Evolutionary conservation across 2,329 filamentous ascomycete species (phyloP), one percentile per base, ranked within the genome.

Genomic region (Colletotrichum simmondsii): DNA sequence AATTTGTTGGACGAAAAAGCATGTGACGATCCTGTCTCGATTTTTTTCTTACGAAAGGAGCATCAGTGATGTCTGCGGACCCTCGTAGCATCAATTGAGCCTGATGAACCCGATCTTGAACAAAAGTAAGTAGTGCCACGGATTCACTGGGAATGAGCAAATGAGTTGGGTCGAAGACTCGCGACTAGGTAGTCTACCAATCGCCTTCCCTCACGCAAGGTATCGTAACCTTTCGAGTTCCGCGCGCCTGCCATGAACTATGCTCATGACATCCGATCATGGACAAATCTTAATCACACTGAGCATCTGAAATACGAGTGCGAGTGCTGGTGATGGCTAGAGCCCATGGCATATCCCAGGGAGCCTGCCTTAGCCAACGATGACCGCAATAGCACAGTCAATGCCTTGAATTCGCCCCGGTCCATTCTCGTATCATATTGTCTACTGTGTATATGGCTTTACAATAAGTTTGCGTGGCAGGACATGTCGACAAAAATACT

Each of bases 1-100:
- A 24, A 12, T 35, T 61, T 19, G 30, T 54, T 22, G 65, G 59
- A 35, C n/a, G 54, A 61, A 56, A 61, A 72, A 65, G 61, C 66
- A 73, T 71, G 66, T 73, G 71, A 73, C 71, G 66, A 73, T 65
- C 56, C 49, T 49, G 3, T n/a, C 42, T 49, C 8, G 16, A 22
- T 49, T 19, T 16, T 49, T 49, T 22, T 11, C 19, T 65, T 61
- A 30, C 32, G 54, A 69, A 53, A 63, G n/a, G 49, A 65, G 66
- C 71, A 65, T 71, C 60, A 73, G 35, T 61, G 56, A 73, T 35
- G 16, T 54, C 12, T n/a, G 56, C 19, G 28, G 16, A 42, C 5
- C 14, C 37, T 42, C 30, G 56, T 22, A 30, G 24, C 52, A 65
- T 37, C 52, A 11, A 56, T 19, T 14, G 37, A 35, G 42, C 28